Evolutionary conservation across 306 rosid species (phyloP).

Genomic region (Abrus pulchellus): DNA sequence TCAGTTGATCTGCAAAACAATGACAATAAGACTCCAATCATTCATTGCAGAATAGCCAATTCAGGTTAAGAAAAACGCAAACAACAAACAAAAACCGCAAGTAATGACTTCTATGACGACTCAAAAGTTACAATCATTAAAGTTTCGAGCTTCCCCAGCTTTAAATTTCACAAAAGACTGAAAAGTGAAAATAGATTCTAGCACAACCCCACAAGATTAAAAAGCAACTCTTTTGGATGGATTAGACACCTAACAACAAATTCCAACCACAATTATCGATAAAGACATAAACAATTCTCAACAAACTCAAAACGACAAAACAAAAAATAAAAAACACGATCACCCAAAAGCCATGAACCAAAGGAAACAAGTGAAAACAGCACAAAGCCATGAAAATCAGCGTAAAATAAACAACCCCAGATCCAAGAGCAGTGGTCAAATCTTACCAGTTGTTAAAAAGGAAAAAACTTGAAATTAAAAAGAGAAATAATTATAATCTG

Average conservation of each 20-base stretch:
- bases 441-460: neutral
- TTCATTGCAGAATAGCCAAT: constrained; percentile 2
- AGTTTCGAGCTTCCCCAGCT: constrained; percentile 38
- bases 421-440: constrained; percentile 45
- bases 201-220: neutral
- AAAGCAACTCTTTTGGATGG: neutral
- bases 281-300: constrained; percentile 20
- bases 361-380: constrained; percentile 15
- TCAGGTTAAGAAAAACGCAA: neutral
- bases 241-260: constrained; percentile 5
- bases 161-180: constrained; percentile 6
- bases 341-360: constrained; percentile 39
- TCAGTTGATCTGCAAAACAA: constrained; percentile 59
- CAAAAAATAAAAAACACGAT: constrained; percentile 11
- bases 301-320: constrained; percentile 29
- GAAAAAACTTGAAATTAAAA: neutral
- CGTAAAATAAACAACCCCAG: constrained; percentile 46
- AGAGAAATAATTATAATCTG: neutral
- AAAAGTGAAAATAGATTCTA: constrained; percentile 32
- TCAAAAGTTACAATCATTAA: constrained; percentile 30
- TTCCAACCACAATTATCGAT: constrained; percentile 14
- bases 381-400: constrained; percentile 40
- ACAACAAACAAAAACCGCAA: neutral
- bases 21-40: constrained; percentile 27
- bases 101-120: constrained; percentile 2